Base-by-base conservation (phyloP, 805 yeast genomes). In the Wickerhamiella allomyrinae region DNA sequence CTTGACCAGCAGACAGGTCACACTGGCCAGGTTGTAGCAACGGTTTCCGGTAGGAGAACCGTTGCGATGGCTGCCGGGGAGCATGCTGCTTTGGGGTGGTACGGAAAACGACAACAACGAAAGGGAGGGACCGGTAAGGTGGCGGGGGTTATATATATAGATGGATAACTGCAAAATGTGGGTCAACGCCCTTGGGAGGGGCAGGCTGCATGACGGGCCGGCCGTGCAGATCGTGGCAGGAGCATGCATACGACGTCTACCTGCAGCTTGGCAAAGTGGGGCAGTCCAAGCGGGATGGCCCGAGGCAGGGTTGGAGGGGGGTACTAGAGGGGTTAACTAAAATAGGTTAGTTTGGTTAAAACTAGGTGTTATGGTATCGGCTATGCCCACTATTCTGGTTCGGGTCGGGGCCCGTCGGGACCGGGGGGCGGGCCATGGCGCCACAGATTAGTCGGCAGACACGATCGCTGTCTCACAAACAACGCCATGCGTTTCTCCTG, bases 1-100 rank as follows among this genome's bases (percentile, higher is more conserved):
- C 49, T 56, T 56, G 59, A 61, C 56, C 31, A 57, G 50, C 39
- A 57, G 48, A 33, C 61, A 57, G 27, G 56, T 52, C 20, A 57
- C 44, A 38, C 46, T 49, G 22, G 61, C 60, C 14, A 54, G 45
- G 27, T 54, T 53, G 42, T 36, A 36, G n/a, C 39, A 36, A 14
- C 39, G 10, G 20, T 36, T 36, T 20, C 31, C 31, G 17, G 14
- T 4, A 17, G 31, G 17, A n/a, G 29, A 24, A n/a, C 29, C 13
- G 8, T 14, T 27, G 31, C 13, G 10, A n/a, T 14, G 3, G 5
- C 9, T 27, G 31, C 31, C 15, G 17, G 17, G 31, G 31, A 27
- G 8, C 7, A 3, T 27, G 17, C 31, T n/a, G 31, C 3, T 14
- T 3, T 3, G 7, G 17, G 4, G 8, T 13, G 31, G 31, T 8